Evolutionary conservation across 2,329 filamentous ascomycete species (phyloP).

Genomic region (Acephala macrosclerotiorum): DNA sequence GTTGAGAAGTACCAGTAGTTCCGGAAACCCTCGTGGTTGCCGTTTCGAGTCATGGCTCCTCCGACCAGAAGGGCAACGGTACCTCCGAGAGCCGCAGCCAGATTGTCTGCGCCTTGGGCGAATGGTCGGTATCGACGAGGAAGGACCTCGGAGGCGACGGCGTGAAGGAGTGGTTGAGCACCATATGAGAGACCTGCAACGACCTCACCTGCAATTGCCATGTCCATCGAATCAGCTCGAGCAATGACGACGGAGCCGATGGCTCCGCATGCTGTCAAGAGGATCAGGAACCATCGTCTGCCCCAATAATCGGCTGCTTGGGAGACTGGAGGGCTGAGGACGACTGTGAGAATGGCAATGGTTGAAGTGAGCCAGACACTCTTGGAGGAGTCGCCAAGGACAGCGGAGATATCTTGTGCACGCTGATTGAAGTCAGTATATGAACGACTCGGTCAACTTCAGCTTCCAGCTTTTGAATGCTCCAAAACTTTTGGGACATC

Average conservation of each 20-base stretch:
- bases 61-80: constrained; percentile 46
- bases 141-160: constrained; percentile 50
- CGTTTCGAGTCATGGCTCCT: constrained; percentile 44
- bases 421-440: constrained; percentile 7
- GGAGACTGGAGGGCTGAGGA: constrained; percentile 49
- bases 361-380: constrained; percentile 46
- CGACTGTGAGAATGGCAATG: constrained; percentile 48
- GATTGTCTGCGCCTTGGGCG: constrained; percentile 46
- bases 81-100: constrained; percentile 44
- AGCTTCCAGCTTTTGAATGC: too few species aligned
- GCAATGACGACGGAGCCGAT: constrained; percentile 48
- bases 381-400: constrained; percentile 16
- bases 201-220: constrained; percentile 48
- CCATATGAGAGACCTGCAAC: constrained; percentile 48
- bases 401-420: constrained; percentile 17
- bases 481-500: too few species aligned
- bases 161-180: constrained; percentile 49
- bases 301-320: constrained; percentile 53
- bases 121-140: constrained; percentile 47
- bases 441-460: too few species aligned
- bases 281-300: constrained; percentile 50
- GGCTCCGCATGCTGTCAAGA: constrained; percentile 45
- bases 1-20: constrained; percentile 48
- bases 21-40: constrained; percentile 45
- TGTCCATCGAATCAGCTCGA: constrained; percentile 45